Base-by-base conservation (phyloP, 371 early-diverging fungal genomes). In the Lichtheimia ramosa region DNA sequence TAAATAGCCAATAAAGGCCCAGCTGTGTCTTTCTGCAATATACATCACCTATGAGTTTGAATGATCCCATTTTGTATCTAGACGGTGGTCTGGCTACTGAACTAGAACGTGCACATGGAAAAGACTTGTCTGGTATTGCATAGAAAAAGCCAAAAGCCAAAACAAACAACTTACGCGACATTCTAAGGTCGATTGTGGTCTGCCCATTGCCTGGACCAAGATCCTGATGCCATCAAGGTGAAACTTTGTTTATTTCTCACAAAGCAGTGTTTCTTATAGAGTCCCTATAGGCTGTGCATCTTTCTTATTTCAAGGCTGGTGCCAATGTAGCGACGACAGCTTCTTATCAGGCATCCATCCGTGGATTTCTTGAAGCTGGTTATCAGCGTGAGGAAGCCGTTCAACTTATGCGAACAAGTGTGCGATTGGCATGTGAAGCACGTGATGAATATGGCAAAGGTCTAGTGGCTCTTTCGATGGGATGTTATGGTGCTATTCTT, bases 401-500 rank as follows among this genome's bases (percentile, higher is more conserved):
- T 2, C 53, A 46, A 3, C 58, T 75, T 7, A 72, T 83, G 75
- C 62, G 54, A 12, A 62, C 62, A 53, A 75, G 79, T n/a, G 68
- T 83, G 14, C 50, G 58, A 25, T 40, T 81, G 13, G 81, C 81
- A 1, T 34, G 54, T 23, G 74, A 73, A 54, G 83, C 83, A 12
- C 66, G 79, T 5, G 66, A 78, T 42, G 63, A 59, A 51, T 75
- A 62, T 52, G 56, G 56, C 14, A 39, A 61, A 16, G 64, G 56
- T 18, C 42, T 75, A 0, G 71, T 85, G 2, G 85, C 86, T 5
- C 69, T 81, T 21, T 83, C 84, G 0, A 50, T 85, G 43, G 88
- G 88, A 0, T 80, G 81, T 16, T 88, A 82, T 58, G 88, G 85
- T 24, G 86, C 85, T 8, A 51, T 74, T 3, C 63, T 88, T 48